Evolutionary conservation across 2,329 filamentous ascomycete genomes (phyloP), one percentile per base, ranked within the genome.

Genomic region (Paecilomyces variotii): DNA sequence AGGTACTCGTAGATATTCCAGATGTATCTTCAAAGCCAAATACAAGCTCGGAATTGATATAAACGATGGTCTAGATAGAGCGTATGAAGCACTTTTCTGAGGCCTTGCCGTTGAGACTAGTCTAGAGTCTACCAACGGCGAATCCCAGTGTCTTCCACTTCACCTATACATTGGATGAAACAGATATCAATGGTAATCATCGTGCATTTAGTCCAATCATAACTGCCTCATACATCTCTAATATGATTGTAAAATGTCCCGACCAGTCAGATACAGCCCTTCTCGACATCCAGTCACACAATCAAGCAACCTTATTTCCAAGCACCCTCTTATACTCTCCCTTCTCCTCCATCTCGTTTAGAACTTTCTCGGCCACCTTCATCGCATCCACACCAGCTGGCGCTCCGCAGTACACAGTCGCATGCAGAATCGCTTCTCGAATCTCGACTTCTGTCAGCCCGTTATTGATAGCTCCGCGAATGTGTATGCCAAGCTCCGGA

Each of bases 401-500:
- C 61, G 81, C 78, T 4, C 81, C 82, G 63, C 79, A 82, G 63
- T 83, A 84, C 27, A 76, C 78, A 2, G 75, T 76, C 24, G 75
- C 74, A 56, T 82, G 79, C 25, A 80, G 60, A 45, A 81, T 74
- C 4, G 83, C 81, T 71, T 88, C 85, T 19, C 85, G 74, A 56
- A 88, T 85, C 70, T 87, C 85, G 19, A 83, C 68, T 65, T 86
- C 84, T 0, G 77, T 81, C 10, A 84, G 72, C 0, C 85, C 85
- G 63, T 88, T 88, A 63, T 82, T 85, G 62, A 84, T 71, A 1
- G 85, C 85, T 0, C 85, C 85, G 25, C 83, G 76, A n/a, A 85
- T 76, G 67, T 88, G 85, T 6, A 84, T 79, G 0, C 77, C 84
- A 58, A 88, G 74, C 67, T 88, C 85, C 0, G 81, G 79, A 4